Evolutionary conservation across 179 eudicot genomes (phyloP).

Genomic region (Heliamphora pulchella): DNA sequence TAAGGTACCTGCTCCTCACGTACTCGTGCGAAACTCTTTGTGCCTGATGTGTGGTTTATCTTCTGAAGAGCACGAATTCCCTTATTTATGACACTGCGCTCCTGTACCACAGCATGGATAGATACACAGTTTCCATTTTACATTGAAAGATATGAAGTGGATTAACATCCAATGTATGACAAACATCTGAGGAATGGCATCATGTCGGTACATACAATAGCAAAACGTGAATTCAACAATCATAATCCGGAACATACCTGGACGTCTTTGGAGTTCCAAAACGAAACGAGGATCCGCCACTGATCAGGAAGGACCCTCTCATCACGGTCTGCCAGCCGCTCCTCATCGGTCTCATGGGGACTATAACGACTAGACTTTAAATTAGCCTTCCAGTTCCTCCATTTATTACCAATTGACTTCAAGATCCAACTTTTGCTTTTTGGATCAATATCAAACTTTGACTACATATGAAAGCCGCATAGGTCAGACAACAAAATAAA

Average conservation of each 20-base stretch:
- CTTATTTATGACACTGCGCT: constrained; percentile 21
- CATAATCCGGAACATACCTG: constrained; percentile 20
- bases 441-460: constrained; percentile 34
- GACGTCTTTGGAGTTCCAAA: constrained; percentile 31
- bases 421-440: constrained; percentile 30
- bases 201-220: neutral
- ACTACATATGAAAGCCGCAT: constrained; percentile 12
- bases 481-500: neutral
- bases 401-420: constrained; percentile 28
- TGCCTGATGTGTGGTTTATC: constrained; percentile 27
- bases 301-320: constrained; percentile 44
- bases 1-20: constrained; percentile 35
- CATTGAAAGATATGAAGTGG: neutral
- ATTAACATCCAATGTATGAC: neutral
- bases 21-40: constrained; percentile 38
- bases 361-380: constrained; percentile 26
- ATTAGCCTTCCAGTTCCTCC: constrained; percentile 32
- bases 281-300: constrained; percentile 29
- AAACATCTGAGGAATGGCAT: neutral
- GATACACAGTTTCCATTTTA: neutral
- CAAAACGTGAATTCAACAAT: neutral
- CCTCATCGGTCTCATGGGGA: constrained; percentile 29
- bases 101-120: constrained; percentile 15
- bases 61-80: constrained; percentile 23
- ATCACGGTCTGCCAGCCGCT: constrained; percentile 36